phyloP scores from a whole-genome alignment of 108 stramenopile species.

The Cyclostephanos tholiformis region DNA sequence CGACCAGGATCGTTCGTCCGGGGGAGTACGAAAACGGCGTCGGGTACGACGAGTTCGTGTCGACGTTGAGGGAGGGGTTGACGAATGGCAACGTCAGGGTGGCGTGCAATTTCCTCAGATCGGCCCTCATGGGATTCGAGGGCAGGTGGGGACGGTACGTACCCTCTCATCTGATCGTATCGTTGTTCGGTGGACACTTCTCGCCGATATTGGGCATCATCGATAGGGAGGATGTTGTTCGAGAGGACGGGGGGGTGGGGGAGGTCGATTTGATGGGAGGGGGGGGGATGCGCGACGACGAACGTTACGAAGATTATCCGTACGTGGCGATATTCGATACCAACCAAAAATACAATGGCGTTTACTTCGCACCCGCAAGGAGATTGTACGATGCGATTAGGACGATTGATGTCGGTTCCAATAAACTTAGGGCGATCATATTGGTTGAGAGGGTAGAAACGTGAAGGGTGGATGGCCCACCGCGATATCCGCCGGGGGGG shows the following conservation, averaged over 20 bases:
- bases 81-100: constrained; percentile 29
- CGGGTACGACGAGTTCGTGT: constrained; percentile 38
- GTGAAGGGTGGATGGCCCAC: too few relatives aligned
- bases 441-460: constrained; percentile 24
- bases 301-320: constrained; percentile 12
- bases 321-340: constrained; percentile 51
- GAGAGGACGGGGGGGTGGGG: neutral
- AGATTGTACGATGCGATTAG: constrained; percentile 42
- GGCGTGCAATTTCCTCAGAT: constrained; percentile 42
- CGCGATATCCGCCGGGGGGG: neutral
- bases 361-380: constrained; percentile 42
- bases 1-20: too few relatives aligned
- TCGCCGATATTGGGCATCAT: constrained; percentile 45
- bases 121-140: constrained; percentile 37
- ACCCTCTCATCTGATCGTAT: constrained; percentile 32
- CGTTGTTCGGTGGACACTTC: constrained; percentile 48
- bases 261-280: too few relatives aligned
- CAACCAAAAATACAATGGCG: constrained; percentile 47
- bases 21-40: too few relatives aligned
- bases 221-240: constrained; percentile 9
- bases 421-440: constrained; percentile 42
- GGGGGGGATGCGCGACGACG: too few relatives aligned
- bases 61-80: constrained; percentile 22
- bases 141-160: constrained; percentile 15
- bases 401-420: constrained; percentile 32